Evolutionary conservation across 768 basidiomycete genomes (phyloP).

Genomic region (Plicaturopsis crispa): DNA sequence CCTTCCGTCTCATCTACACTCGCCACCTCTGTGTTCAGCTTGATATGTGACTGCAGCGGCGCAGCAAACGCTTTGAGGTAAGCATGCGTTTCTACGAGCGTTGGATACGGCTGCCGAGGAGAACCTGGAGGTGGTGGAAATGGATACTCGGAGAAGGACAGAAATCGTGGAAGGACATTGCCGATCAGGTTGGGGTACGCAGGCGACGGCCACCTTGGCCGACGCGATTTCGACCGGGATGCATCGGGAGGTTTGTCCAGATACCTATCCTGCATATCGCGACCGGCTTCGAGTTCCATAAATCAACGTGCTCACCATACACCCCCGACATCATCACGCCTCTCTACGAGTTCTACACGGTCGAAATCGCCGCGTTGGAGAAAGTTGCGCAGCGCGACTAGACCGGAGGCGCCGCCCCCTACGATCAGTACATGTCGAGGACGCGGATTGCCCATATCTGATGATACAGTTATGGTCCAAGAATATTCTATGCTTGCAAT

Average conservation of each 20-base stretch:
- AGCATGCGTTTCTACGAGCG: constrained; percentile 16
- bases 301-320: constrained; percentile 35
- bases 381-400: constrained; percentile 43
- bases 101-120: constrained; percentile 20
- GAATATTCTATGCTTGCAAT: no score
- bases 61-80: constrained; percentile 19
- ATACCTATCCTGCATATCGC: no score
- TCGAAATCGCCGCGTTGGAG: constrained; percentile 31
- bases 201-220: constrained; percentile 33
- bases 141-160: constrained; percentile 20
- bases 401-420: constrained; percentile 39
- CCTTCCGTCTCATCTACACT: constrained; percentile 14
- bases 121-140: constrained; percentile 17
- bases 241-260: no score
- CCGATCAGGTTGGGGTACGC: constrained; percentile 42
- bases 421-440: constrained; percentile 29
- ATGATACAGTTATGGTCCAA: no score
- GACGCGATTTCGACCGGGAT: no score
- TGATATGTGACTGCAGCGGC: constrained; percentile 16
- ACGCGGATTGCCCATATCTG: no score
- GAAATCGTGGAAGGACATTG: constrained; percentile 38
- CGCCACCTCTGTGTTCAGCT: constrained; percentile 19
- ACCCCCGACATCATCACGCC: constrained; percentile 39
- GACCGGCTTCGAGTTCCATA: no score
- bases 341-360: constrained; percentile 36